Evolutionary conservation across 2,329 filamentous ascomycete species (phyloP).

Genomic region (Colletotrichum coccodes): DNA sequence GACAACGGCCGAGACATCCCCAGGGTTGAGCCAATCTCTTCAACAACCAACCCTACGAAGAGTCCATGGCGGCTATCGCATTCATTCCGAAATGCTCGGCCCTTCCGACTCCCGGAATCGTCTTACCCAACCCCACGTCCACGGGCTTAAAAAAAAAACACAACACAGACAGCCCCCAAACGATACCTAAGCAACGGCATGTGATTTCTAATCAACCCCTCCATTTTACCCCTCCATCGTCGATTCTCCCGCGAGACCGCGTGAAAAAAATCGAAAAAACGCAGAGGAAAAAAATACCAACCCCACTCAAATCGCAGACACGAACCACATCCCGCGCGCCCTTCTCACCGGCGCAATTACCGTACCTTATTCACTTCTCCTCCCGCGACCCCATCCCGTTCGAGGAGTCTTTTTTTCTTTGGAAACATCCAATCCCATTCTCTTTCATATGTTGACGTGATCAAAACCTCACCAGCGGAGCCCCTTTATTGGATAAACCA

Average conservation of each 20-base stretch:
- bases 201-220: conserved; percentile 34
- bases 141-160: neutral
- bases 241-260: neutral
- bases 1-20: conserved; percentile 19
- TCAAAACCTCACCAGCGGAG: conserved; percentile 3
- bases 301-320: neutral
- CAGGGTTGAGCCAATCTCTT: neutral
- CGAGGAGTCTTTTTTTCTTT: neutral
- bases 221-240: conserved; percentile 27
- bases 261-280: conserved; percentile 4
- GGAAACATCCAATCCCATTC: conserved; percentile 9
- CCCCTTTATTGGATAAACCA: neutral
- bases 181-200: conserved; percentile 16
- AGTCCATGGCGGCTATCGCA: neutral
- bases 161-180: neutral
- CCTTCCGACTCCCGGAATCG: conserved; percentile 6
- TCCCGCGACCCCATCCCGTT: neutral
- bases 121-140: conserved; percentile 11
- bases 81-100: neutral
- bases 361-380: conserved; percentile 12
- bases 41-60: neutral
- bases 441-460: conserved; percentile 21
- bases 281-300: conserved; percentile 10
- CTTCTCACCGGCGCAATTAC: neutral
- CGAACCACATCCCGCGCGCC: conserved; percentile 1